Conservation (phyloP, 148 eudicot species). For the Rhododendron ovatum region DNA sequence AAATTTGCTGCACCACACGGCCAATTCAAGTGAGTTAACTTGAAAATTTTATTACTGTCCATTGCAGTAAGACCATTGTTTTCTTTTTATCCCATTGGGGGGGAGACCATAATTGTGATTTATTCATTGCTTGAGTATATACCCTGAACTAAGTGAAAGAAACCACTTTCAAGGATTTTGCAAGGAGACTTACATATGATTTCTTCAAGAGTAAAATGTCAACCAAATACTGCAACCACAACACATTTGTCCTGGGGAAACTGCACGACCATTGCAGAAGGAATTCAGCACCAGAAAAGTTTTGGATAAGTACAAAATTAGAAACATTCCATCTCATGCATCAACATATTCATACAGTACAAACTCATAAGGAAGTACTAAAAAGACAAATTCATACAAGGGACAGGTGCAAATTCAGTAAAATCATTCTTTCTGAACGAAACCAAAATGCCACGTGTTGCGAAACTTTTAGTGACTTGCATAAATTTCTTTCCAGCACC, state of each 20-base stretch:
- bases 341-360: background rate
- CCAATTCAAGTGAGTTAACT: background rate
- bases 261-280: constrained; percentile 34
- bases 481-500: background rate
- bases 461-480: background rate
- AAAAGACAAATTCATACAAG: background rate
- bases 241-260: constrained; percentile 86
- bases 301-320: background rate
- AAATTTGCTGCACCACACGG: background rate
- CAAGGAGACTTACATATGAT: constrained; percentile 58
- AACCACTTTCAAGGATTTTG: background rate
- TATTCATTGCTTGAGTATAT: background rate
- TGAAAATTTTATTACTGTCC: background rate
- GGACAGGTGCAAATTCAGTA: background rate
- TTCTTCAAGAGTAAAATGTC: constrained; percentile 75
- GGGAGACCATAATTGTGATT: background rate
- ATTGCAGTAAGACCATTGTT: background rate
- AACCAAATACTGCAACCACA: constrained; percentile 91
- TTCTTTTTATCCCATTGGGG: background rate
- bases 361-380: background rate
- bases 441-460: background rate
- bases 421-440: background rate
- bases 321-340: background rate
- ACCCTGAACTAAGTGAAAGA: background rate
- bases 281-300: constrained; percentile 4